Evolutionary conservation across 2,329 filamentous ascomycete species (phyloP).

Genomic region (Penicillium sp.): DNA sequence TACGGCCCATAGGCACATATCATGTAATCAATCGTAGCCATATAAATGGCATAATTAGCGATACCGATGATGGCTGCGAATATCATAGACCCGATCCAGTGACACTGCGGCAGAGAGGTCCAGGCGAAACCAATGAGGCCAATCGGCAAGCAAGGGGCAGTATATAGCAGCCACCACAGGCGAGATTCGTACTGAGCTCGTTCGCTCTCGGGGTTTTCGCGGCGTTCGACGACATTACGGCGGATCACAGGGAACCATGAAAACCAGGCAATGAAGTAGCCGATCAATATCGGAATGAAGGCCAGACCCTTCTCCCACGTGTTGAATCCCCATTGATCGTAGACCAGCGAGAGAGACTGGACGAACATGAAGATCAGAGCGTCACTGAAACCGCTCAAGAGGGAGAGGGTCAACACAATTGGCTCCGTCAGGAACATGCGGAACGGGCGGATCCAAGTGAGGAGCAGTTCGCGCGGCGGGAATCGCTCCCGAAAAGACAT

Average conservation of each 20-base stretch:
- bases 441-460: slow-evolving; percentile 60
- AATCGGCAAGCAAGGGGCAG: slow-evolving; percentile 58
- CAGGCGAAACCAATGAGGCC: slow-evolving; percentile 63
- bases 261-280: slow-evolving; percentile 59
- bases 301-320: slow-evolving; percentile 49
- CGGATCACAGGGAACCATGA: slow-evolving; percentile 57
- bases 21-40: slow-evolving; percentile 67
- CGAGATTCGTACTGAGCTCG: slow-evolving; percentile 64
- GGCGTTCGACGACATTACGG: slow-evolving; percentile 47
- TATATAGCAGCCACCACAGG: slow-evolving; percentile 60
- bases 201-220: slow-evolving; percentile 49
- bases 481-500: slow-evolving; percentile 59
- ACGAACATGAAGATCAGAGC: slow-evolving; percentile 67
- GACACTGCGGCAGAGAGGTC: slow-evolving; percentile 54
- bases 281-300: slow-evolving; percentile 57
- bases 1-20: slow-evolving; percentile 65
- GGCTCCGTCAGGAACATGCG: slow-evolving; percentile 64
- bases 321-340: slow-evolving; percentile 58
- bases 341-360: slow-evolving; percentile 60
- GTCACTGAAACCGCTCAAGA: slow-evolving; percentile 63
- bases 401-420: slow-evolving; percentile 60
- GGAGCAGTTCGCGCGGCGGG: slow-evolving; percentile 55
- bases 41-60: slow-evolving; percentile 63
- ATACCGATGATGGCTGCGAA: slow-evolving; percentile 61
- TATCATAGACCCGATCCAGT: slow-evolving; percentile 62